phyloP scores from a whole-genome alignment of 768 basidiomycete species.

The Mycena albidolilacea region DNA sequence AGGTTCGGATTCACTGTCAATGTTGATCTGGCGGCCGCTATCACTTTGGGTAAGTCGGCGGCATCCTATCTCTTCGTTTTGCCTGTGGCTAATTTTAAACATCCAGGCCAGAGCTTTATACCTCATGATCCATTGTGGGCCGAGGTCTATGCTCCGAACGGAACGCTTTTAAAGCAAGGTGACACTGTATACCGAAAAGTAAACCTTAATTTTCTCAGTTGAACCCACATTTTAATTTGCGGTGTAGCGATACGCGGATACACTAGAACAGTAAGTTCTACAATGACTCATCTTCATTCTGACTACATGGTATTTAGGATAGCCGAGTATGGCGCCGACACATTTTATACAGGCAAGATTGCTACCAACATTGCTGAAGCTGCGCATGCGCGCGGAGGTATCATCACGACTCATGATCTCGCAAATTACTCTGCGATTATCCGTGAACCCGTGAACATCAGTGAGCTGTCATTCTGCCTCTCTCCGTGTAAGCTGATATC shows the following conservation, averaged over 20 bases:
- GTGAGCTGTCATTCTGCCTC: neutral
- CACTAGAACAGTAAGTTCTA: conserved; percentile 35
- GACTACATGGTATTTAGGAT: conserved; percentile 19
- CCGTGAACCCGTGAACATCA: conserved; percentile 46
- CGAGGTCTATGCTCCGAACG: conserved; percentile 47
- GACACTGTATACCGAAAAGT: conserved; percentile 43
- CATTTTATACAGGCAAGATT: conserved; percentile 42
- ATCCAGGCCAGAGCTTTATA: conserved; percentile 20
- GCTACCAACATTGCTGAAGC: conserved; percentile 37
- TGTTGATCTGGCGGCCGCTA: conserved; percentile 37
- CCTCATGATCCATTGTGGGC: conserved; percentile 44
- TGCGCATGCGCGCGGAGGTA: conserved; percentile 35
- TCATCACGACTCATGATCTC: conserved; percentile 38
- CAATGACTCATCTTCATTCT: neutral
- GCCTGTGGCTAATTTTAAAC: neutral
- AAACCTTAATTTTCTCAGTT: neutral
- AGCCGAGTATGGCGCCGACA: conserved; percentile 41
- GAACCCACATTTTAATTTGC: neutral
- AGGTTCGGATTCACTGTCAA: conserved; percentile 39
- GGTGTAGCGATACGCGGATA: conserved; percentile 44
- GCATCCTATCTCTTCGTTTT: neutral
- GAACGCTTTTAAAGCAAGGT: conserved; percentile 38
- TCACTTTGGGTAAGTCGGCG: neutral
- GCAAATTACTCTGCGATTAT: conserved; percentile 40
- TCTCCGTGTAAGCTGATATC: neutral